Percentiles rank a stretch among this genome's conserved stretches.
These are phyloP conservation scores for Podospora australis DNA, from an alignment of 495 filamentous ascomycete genomes.

Conservation along the genomic window DNA sequence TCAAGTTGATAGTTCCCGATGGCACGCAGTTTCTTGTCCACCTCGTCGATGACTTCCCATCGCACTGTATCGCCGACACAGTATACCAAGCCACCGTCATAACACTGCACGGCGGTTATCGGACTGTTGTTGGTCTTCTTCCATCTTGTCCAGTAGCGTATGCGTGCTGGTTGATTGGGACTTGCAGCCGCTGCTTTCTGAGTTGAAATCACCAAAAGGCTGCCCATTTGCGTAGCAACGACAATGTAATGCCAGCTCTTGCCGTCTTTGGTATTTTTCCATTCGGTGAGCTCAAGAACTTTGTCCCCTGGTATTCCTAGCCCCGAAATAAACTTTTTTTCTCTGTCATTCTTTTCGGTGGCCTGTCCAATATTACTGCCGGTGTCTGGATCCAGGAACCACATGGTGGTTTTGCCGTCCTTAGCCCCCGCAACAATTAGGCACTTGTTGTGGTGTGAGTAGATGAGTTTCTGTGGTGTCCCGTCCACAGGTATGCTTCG, in stretches of 20 bases:
- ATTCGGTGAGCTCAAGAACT: slow-evolving; percentile 39
- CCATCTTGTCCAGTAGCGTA: slow-evolving; percentile 41
- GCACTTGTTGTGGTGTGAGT: slow-evolving; percentile 43
- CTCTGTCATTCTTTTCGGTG: slow-evolving; percentile 25
- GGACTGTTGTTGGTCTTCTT: slow-evolving; percentile 31
- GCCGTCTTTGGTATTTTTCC: slow-evolving; percentile 36
- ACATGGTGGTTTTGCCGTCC: slow-evolving; percentile 29
- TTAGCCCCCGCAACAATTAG: slow-evolving; percentile 46
- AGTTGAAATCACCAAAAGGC: slow-evolving; percentile 40
- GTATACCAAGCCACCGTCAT: slow-evolving; percentile 39
- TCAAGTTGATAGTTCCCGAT: slow-evolving; percentile 31
- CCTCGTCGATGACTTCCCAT: slow-evolving; percentile 40
- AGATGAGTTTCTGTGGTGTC: slow-evolving; percentile 49
- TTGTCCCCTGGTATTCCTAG: slow-evolving; percentile 35
- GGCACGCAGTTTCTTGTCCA: slow-evolving; percentile 37
- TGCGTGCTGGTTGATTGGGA: slow-evolving; percentile 12
- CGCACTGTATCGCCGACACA: slow-evolving; percentile 35
- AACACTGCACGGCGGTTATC: slow-evolving; percentile 37
- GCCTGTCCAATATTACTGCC: slow-evolving; percentile 39
- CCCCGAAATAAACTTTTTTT: slow-evolving; percentile 32
- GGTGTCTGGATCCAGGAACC: slow-evolving; percentile 44
- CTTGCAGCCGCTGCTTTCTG: slow-evolving; percentile 7
- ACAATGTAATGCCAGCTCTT: slow-evolving; percentile 41
- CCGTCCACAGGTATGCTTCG: slow-evolving; percentile 42
- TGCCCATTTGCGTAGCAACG: slow-evolving; percentile 33